Conservation (phyloP, 1,284 basidiomycete genomes). For the Naganishia cerealis region DNA sequence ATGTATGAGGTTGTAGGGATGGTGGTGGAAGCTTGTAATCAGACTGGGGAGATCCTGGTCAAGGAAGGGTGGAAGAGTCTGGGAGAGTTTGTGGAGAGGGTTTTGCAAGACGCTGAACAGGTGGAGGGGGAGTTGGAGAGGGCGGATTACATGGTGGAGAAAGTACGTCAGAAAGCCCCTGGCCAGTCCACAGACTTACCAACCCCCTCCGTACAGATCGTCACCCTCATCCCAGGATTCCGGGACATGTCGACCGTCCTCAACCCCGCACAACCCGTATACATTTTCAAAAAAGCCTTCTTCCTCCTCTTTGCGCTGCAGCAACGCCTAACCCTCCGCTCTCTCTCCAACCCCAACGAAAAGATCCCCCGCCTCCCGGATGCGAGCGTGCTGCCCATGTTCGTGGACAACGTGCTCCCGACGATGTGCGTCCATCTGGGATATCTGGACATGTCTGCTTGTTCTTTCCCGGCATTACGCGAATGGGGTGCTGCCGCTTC, state of each 20-base stretch:
- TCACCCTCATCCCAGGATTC: conserved; percentile 40
- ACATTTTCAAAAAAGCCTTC: conserved; percentile 84
- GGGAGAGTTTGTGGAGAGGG: conserved; percentile 68
- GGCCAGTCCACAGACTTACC: background rate
- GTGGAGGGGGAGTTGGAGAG: conserved; percentile 42
- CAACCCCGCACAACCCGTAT: conserved; percentile 55
- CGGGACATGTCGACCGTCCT: conserved; percentile 35
- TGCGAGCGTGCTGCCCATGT: conserved; percentile 67
- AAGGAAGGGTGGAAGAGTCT: conserved; percentile 66
- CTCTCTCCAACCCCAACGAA: conserved; percentile 56
- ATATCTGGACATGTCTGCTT: conserved; percentile 65
- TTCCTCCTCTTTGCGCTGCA: conserved; percentile 72
- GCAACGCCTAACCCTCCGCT: conserved; percentile 61
- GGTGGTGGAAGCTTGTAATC: conserved; percentile 65
- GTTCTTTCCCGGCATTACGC: conserved; percentile 57
- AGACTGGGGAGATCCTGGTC: conserved; percentile 69
- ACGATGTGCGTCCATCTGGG: conserved; percentile 76
- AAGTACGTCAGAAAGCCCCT: conserved; percentile 1
- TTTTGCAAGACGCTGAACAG: conserved; percentile 61
- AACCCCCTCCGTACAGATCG: conserved; percentile 14
- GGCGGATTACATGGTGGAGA: conserved; percentile 49
- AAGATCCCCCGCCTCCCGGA: conserved; percentile 53
- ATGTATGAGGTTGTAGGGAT: conserved; percentile 70
- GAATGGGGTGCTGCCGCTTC: conserved; percentile 40
- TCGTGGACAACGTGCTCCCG: conserved; percentile 82